Conservation (phyloP, 164 flowering plant species). For the Santalum album region DNA sequence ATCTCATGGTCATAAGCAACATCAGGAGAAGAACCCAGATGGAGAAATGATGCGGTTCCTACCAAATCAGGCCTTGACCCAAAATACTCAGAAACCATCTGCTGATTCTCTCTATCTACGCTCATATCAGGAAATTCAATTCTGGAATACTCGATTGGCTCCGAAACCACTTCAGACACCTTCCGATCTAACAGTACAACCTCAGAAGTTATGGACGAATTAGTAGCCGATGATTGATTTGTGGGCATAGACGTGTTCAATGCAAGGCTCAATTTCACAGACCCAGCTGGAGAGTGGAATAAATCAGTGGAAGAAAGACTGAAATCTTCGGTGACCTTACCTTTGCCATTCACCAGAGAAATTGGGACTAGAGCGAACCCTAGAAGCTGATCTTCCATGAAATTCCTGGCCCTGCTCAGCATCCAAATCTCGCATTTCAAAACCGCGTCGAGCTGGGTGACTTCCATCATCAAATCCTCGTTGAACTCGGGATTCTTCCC, state of each 20-base stretch:
- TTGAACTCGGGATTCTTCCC: slow-evolving; percentile 88
- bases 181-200: slow-evolving; percentile 53
- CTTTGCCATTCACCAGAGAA: slow-evolving; percentile 44
- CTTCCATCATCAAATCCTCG: slow-evolving; percentile 40
- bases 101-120: slow-evolving; percentile 51
- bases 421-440: slow-evolving; percentile 97
- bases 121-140: slow-evolving; percentile 78
- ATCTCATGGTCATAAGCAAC: slow-evolving; percentile 50
- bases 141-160: slow-evolving; percentile 54
- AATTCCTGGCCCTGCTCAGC: slow-evolving; percentile 71
- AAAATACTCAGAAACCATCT: slow-evolving; percentile 75
- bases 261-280: slow-evolving; percentile 47
- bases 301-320: slow-evolving; percentile 78
- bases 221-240: slow-evolving; percentile 13
- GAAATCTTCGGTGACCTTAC: slow-evolving; percentile 56
- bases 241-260: slow-evolving; percentile 23
- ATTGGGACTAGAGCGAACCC: slow-evolving; percentile 81
- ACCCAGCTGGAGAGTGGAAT: slow-evolving; percentile 90
- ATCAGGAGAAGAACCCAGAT: slow-evolving; percentile 44
- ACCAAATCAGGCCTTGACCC: slow-evolving; percentile 15
- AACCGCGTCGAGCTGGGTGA: slow-evolving; percentile 47
- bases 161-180: slow-evolving; percentile 23
- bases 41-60: slow-evolving; percentile 48
- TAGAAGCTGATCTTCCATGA: slow-evolving; percentile 80
- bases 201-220: slow-evolving; percentile 58